Base-by-base conservation (phyloP, 176 grass and related monocot species). In the Chrysopogon serrulatus region DNA sequence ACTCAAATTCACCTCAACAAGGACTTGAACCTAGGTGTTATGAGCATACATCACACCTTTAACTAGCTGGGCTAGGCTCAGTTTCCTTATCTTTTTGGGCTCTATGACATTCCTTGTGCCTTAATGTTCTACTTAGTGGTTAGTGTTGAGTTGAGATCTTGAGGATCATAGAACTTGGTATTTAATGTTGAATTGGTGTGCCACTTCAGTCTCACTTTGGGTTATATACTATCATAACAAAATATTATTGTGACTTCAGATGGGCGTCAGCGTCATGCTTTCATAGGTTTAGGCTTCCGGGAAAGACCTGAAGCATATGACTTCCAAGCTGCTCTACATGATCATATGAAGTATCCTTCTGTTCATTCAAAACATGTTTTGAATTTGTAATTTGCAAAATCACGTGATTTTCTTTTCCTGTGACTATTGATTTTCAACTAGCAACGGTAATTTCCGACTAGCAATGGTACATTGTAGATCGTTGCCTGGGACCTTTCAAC, bases 291-390 rank as follows among this genome's bases (percentile, higher is more conserved):
- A 84, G 96, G 96, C 69, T 99, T 99, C 88, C 91, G 96, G 17
- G 96, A 99, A 94, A 99, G 96, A 79, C 67, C 93, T 80, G 67
- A 99, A 94, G 96, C 96, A 85, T 99, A 99, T 83, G 96, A 99
- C 62, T 99, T 99, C 85, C 96, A 99, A 89, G 96, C 96, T 90
- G 91, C 96, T 87, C 89, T 98, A 59, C 91, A 98, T 87, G 96
- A 98, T 77, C 93, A 98, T 66, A 98, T 98, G 93, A 95, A 98
- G 96, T 98, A 98, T 91, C 84, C 93, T 85, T 88, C 28, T 75
- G 23, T 69, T 78, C 79, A 76, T 64, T 71, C 59, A 18, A 78
- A 86, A 41, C 65, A 73, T 72, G 34, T 36, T 86, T 42, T 71
- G 32, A 41, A 16, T 23, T 36, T 36, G 19, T 72, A 65, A 19